Evolutionary conservation across 2,329 filamentous ascomycete species (phyloP), one percentile per base, ranked within the genome.

Genomic region (Arthrinium puccinioides): DNA sequence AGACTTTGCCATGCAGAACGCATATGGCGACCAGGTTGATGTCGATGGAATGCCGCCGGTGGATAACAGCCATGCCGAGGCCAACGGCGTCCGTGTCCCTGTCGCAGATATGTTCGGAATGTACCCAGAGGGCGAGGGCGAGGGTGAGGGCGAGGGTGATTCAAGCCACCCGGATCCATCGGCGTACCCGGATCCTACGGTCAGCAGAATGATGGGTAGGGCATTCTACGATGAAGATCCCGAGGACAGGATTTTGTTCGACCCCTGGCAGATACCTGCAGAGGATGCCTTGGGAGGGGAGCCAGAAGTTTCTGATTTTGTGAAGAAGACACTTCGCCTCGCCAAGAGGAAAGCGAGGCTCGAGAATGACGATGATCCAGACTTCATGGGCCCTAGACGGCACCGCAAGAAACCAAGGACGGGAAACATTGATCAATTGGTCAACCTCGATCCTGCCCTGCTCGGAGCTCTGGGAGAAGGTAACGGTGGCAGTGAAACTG

Each of bases 141-240:
- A n/a, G n/a, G n/a, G n/a, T n/a, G n/a, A n/a, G n/a, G n/a, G n/a
- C n/a, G n/a, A n/a, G n/a, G n/a, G n/a, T n/a, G n/a, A n/a, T n/a
- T 52, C 51, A 14, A 38, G 44, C 15, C 52, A 57, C 26, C 54
- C 54, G 4, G 51, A 56, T 28, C 47, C 42, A 16, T 56, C 53
- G 9, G 37, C 45, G 19, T 59, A 61, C 31, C 70, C 72, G 0
- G 72, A 76, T 40, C 69, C 70, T 6, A 60, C 67, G n/a, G 49
- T 62, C 27, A 61, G 60, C n/a, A 62, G 70, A 21, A 71, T 67
- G 54, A 61, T 78, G 44, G 75, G 75, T 13, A 71, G 76, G 63
- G 74, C 73, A 9, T 79, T 78, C 53, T 79, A 78, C 49, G 68
- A 78, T 39, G 72, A 75, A 41, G 70, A 76, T 45, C 67, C 65